A percentile compares a stretch with the other conserved stretches of the same genome.
These are phyloP conservation scores for Chiua virens DNA, from an alignment of 768 basidiomycete species.

Conservation along the genomic window DNA sequence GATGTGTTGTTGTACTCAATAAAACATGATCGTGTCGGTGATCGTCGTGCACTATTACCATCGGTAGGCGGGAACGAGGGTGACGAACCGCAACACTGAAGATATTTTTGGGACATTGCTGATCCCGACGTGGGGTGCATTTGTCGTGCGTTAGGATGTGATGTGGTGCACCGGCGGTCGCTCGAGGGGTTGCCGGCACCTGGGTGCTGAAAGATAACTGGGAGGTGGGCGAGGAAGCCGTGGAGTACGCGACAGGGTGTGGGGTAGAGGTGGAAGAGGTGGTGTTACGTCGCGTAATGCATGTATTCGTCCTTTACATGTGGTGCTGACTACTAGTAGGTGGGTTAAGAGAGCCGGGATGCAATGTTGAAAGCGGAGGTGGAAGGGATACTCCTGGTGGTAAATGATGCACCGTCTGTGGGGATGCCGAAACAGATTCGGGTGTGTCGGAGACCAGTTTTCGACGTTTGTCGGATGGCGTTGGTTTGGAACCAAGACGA, in stretches of 20 bases:
- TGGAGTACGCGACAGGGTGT: slow-evolving; percentile 58
- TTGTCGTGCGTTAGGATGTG: slow-evolving; percentile 55
- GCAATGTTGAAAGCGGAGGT: slow-evolving; percentile 50
- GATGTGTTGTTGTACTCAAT: slow-evolving; percentile 81
- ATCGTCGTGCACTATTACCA: no score
- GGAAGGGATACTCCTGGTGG: slow-evolving; percentile 49
- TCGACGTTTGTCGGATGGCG: slow-evolving; percentile 54
- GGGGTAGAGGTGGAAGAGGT: slow-evolving; percentile 49
- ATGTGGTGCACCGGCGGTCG: slow-evolving; percentile 52
- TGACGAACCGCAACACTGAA: slow-evolving; percentile 25
- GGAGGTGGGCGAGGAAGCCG: slow-evolving; percentile 58
- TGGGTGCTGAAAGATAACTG: slow-evolving; percentile 52
- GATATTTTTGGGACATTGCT: slow-evolving; percentile 68
- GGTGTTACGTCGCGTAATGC: slow-evolving; percentile 47
- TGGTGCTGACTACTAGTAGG: not conserved
- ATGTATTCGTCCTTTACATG: slow-evolving; percentile 13
- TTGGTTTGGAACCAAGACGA: slow-evolving; percentile 44
- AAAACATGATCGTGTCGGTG: slow-evolving; percentile 32
- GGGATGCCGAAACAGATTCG: no score
- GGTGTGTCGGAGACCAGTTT: slow-evolving; percentile 55
- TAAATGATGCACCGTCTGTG: slow-evolving; percentile 20
- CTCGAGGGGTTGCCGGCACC: slow-evolving; percentile 43
- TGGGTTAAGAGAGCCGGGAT: slow-evolving; percentile 42
- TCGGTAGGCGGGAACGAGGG: no score
- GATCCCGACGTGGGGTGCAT: slow-evolving; percentile 64